phyloP scores from a whole-genome alignment of 1,284 basidiomycete species.

The Termitomyces sp. region DNA sequence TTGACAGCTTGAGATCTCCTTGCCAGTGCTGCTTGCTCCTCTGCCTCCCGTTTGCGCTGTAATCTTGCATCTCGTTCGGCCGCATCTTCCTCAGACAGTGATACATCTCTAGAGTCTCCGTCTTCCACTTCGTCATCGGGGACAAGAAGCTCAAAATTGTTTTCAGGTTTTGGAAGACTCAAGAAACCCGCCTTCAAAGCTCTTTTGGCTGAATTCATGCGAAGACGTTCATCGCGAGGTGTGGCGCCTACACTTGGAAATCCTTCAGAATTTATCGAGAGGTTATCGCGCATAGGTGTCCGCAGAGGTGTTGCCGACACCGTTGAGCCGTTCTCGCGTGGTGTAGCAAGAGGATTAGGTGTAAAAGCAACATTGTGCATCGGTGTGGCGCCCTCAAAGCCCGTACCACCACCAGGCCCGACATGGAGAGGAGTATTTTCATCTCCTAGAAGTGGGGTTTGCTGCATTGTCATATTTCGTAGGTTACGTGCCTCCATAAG shows the following conservation, averaged over 20 bases:
- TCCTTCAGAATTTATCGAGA: slow-evolving; percentile 82
- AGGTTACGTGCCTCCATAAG: slow-evolving; percentile 94
- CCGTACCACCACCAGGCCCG: slow-evolving; percentile 71
- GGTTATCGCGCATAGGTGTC: slow-evolving; percentile 87
- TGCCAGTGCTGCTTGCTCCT: slow-evolving; percentile 74
- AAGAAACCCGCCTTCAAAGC: slow-evolving; percentile 80
- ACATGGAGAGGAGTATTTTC: slow-evolving; percentile 91
- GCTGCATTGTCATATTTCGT: slow-evolving; percentile 85
- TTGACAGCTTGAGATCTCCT: slow-evolving; percentile 82
- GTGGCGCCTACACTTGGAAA: slow-evolving; percentile 57
- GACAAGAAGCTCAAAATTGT: slow-evolving; percentile 94
- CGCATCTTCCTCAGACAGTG: slow-evolving; percentile 76
- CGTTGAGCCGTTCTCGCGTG: slow-evolving; percentile 47
- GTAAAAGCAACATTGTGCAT: slow-evolving; percentile 86
- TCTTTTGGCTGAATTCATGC: slow-evolving; percentile 59
- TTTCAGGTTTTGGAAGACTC: slow-evolving; percentile 88
- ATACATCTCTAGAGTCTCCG: slow-evolving; percentile 14
- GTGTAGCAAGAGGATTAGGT: slow-evolving; percentile 93
- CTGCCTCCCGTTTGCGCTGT: slow-evolving; percentile 67
- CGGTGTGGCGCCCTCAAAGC: slow-evolving; percentile 89
- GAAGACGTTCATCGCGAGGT: slow-evolving; percentile 69
- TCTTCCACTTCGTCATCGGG: slow-evolving; percentile 73
- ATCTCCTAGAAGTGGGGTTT: slow-evolving; percentile 94
- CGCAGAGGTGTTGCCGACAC: slow-evolving; percentile 74
- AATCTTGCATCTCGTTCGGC: slow-evolving; percentile 86